Percentiles rank a stretch among this genome's conserved stretches.
These are phyloP conservation scores for Lasiosphaeris hirsuta DNA, from an alignment of 495 filamentous ascomycete species.

Conservation along the genomic window DNA sequence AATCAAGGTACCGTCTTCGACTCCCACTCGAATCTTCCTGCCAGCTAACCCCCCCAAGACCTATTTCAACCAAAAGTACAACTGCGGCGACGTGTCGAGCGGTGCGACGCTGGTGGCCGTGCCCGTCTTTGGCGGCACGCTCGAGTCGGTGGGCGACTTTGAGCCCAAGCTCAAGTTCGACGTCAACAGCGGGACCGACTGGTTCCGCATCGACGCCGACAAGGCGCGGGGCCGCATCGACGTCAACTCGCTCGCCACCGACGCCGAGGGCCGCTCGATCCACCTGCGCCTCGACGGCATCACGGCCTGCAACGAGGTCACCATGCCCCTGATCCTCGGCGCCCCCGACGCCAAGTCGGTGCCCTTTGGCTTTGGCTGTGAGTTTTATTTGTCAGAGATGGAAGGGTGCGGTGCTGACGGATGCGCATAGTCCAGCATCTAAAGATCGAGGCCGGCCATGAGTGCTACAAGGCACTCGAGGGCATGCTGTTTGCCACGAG, in stretches of 20 bases:
- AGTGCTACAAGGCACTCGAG: slow-evolving; percentile 12
- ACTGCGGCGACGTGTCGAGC: slow-evolving; percentile 4
- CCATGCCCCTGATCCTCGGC: slow-evolving; percentile 10
- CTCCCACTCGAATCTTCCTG: too few species aligned
- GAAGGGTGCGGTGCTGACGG: not conserved
- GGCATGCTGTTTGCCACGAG: slow-evolving; percentile 11
- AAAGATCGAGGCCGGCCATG: slow-evolving; percentile 10
- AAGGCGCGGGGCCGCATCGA: slow-evolving; percentile 7
- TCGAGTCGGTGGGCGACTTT: slow-evolving; percentile 16
- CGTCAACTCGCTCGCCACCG: slow-evolving; percentile 7
- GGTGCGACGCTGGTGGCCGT: slow-evolving; percentile 9
- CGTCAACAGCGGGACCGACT: slow-evolving; percentile 10
- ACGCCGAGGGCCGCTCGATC: slow-evolving; percentile 13
- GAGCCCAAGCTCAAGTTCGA: slow-evolving; percentile 15
- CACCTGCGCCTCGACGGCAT: slow-evolving; percentile 7
- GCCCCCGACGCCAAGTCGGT: not conserved
- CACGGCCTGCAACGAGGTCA: slow-evolving; percentile 8
- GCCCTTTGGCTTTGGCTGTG: slow-evolving; percentile 5
- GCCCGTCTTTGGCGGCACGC: slow-evolving; percentile 6
- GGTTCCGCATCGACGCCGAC: slow-evolving; percentile 14
- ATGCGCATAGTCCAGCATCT: slow-evolving; percentile 5
- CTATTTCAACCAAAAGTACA: slow-evolving; percentile 4
- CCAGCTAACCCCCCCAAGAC: not conserved
- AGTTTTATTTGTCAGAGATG: not conserved
- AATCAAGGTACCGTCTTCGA: not conserved